Evolutionary conservation across 1,284 basidiomycete species (phyloP), one percentile per base, ranked within the genome.

Genomic region (Mycena sp.): DNA sequence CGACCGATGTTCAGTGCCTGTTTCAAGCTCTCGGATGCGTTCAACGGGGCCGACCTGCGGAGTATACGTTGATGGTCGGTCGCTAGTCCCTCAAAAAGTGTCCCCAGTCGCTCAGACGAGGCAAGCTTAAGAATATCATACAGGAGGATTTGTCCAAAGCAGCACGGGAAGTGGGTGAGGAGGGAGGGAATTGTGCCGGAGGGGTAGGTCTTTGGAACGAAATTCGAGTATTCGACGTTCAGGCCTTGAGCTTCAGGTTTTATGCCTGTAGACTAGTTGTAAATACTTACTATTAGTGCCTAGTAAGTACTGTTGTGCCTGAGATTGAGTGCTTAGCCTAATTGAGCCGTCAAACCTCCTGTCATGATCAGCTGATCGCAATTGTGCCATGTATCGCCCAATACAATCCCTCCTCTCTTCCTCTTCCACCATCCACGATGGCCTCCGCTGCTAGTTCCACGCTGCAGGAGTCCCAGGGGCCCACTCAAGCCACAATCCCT

Each of bases 131-230:
- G 73, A 96, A 94, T 66, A 81, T 96, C 60, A 90, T 88, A 38
- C 96, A 98, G 78, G 98, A 99, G 72, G 97, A 99, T 79, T 84
- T 99, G 64, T 95, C 94, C 71, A 99, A 99, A 83, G 98, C 98
- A n/a, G 95, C 94, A 17, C 85, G 98, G 69, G 99, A 99, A 78
- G 89, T 99, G 37, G 90, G 91, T 54, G 97, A 99, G 70, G 91
- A n/a, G n/a, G n/a, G n/a, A n/a, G n/a, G n/a, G n/a, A n/a, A n/a
- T n/a, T n/a, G n/a, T n/a, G n/a, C n/a, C 94, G 28, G 97, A 98
- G 89, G 97, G 96, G 80, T 95, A 96, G 74, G 95, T 16, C 28
- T 44, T 54, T 55, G 7, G 70, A 88, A 87, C 85, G 67, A 88
- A 88, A 72, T 76, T 88, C 72, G 86, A 88, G 71, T 88, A 87